Evolutionary conservation across 768 basidiomycete species (phyloP).

Genomic region (Coprinopsis strossmayeri): DNA sequence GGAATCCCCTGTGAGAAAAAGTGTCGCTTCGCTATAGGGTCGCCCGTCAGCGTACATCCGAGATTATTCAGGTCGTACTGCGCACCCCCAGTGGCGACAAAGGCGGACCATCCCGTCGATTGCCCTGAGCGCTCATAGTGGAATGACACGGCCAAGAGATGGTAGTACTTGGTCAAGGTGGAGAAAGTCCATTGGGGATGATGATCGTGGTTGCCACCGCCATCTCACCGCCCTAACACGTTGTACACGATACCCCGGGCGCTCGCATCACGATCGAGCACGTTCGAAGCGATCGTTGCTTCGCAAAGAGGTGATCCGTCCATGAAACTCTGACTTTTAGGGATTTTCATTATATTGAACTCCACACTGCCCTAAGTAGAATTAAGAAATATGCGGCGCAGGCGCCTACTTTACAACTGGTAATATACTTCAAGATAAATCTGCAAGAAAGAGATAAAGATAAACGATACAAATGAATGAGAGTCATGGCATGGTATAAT

Average conservation of each 20-base stretch:
- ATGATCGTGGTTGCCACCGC: background rate
- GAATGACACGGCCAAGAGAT: background rate
- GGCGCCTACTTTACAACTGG: background rate
- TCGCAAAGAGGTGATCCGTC: background rate
- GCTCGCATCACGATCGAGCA: too few species aligned
- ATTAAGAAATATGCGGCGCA: background rate
- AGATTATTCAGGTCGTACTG: background rate
- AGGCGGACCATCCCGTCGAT: background rate
- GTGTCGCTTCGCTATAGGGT: conserved; percentile 22
- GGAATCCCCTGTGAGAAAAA: conserved; percentile 27
- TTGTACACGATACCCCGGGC: too few species aligned
- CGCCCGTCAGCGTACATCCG: background rate
- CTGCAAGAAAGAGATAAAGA: background rate
- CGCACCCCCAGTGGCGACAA: background rate
- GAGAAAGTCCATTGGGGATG: background rate
- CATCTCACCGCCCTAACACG: too few species aligned
- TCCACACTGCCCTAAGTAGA: background rate
- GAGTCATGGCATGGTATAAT: background rate
- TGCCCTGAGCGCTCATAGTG: background rate
- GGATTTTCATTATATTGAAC: background rate
- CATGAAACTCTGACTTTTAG: background rate
- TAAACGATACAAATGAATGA: background rate
- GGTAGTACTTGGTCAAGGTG: background rate
- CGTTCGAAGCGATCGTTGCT: too few species aligned
- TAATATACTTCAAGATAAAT: background rate